Evolutionary conservation across 345 rosid genomes (phyloP).

Genomic region (Syzygium aqueum): DNA sequence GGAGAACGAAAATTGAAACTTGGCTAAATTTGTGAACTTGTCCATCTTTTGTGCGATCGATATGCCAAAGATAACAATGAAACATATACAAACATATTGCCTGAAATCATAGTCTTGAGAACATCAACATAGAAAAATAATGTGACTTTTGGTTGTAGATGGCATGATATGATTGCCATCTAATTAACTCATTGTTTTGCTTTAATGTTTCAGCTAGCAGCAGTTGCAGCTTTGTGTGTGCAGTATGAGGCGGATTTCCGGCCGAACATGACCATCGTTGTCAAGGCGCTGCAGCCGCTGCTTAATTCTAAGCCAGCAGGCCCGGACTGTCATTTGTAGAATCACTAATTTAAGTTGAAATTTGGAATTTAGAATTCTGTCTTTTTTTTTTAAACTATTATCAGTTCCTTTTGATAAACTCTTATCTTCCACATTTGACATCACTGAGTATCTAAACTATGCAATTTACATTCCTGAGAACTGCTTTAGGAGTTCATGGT

Average conservation of each 20-base stretch:
- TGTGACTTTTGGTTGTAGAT: not conserved
- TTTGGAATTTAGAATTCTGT: not conserved
- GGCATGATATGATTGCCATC: not conserved
- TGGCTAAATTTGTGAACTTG: not conserved
- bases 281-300: constrained; percentile 89
- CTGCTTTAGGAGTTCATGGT: not conserved
- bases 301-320: constrained; percentile 62
- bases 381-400: not conserved
- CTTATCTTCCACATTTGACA: not conserved
- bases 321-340: constrained; percentile 31
- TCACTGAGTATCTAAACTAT: not conserved
- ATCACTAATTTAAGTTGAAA: not conserved
- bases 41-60: not conserved
- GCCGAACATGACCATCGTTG: constrained; percentile 97
- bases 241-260: constrained; percentile 93
- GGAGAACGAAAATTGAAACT: not conserved
- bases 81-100: not conserved
- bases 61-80: not conserved
- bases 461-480: not conserved
- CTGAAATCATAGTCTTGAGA: not conserved
- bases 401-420: not conserved
- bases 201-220: constrained; percentile 53
- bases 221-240: constrained; percentile 92
- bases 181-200: not conserved
- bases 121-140: not conserved